These are phyloP conservation scores for Penicillium sp. DNA, from an alignment of 2,329 filamentous ascomycete genomes.

Conservation along the genomic window DNA sequence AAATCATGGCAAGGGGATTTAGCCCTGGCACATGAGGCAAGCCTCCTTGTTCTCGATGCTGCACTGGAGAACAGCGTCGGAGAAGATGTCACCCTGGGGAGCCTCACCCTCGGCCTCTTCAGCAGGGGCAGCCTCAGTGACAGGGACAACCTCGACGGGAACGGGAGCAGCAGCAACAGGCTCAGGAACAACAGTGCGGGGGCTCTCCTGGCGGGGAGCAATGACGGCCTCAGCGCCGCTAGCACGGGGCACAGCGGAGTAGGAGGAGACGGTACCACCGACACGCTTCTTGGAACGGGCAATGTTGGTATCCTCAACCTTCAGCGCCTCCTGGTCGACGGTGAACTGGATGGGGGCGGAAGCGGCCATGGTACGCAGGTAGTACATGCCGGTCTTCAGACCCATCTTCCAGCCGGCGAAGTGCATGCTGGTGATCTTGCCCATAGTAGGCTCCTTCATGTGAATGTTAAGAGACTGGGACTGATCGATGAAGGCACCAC, in stretches of 20 bases:
- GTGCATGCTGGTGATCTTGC: conserved; percentile 99
- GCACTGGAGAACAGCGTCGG: conserved; percentile 86
- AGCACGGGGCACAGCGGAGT: conserved; percentile 64
- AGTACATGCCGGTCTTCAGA: conserved; percentile 99
- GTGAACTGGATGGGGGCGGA: conserved; percentile 98
- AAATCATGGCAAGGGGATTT: conserved; percentile 31
- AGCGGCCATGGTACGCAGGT: conserved; percentile 95
- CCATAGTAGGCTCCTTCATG: conserved; percentile 99
- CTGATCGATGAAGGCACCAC: conserved; percentile 98
- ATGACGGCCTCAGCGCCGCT: conserved; percentile 59
- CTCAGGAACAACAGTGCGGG: conserved; percentile 63
- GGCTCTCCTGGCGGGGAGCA: conserved; percentile 16
- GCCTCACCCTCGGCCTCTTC: conserved; percentile 67
- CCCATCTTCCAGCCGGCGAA: conserved; percentile 99
- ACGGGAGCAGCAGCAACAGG: conserved; percentile 55
- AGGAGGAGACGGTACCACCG: conserved; percentile 58
- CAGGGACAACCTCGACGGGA: conserved; percentile 54
- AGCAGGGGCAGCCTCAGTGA: conserved; percentile 60
- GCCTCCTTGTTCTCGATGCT: conserved; percentile 97
- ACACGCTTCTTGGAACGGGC: conserved; percentile 69
- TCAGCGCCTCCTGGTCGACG: conserved; percentile 92
- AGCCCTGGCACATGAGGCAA: conserved; percentile 98
- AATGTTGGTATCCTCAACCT: conserved; percentile 78
- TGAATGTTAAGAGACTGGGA: conserved; percentile 99
- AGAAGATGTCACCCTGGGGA: conserved; percentile 90